phyloP scores from a whole-genome alignment of 257 asterid genomes.

The Anisodus acutangulus region DNA sequence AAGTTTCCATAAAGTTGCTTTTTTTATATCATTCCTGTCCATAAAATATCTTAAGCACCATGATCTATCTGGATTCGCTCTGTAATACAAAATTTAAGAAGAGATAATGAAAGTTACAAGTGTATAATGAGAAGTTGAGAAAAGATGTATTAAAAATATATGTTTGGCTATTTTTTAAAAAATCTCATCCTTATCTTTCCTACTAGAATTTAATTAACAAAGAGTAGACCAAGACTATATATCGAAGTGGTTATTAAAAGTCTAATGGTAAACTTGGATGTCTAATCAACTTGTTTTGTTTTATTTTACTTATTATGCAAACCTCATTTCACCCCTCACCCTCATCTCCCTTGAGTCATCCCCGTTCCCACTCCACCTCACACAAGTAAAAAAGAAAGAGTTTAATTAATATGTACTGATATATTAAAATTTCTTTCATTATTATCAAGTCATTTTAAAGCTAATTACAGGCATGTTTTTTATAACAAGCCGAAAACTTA shows the following conservation, averaged over 20 bases:
- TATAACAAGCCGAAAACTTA: neutral
- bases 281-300: neutral
- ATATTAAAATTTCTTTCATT: neutral
- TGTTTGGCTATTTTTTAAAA: neutral
- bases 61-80: neutral
- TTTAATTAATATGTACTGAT: too few species aligned
- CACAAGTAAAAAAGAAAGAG: neutral
- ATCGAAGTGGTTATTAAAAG: neutral
- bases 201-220: neutral
- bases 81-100: neutral
- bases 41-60: conserved; percentile 5
- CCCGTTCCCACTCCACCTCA: neutral
- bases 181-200: conserved; percentile 4
- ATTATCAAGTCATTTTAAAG: neutral
- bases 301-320: neutral
- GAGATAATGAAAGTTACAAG: neutral
- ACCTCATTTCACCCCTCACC: neutral
- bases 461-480: neutral
- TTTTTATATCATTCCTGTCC: neutral
- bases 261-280: neutral
- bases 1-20: neutral
- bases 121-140: neutral
- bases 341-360: neutral
- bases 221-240: neutral
- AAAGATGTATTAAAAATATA: neutral